Base-by-base conservation (phyloP, 2,329 filamentous ascomycete genomes). In the Cytospora piceicola region DNA sequence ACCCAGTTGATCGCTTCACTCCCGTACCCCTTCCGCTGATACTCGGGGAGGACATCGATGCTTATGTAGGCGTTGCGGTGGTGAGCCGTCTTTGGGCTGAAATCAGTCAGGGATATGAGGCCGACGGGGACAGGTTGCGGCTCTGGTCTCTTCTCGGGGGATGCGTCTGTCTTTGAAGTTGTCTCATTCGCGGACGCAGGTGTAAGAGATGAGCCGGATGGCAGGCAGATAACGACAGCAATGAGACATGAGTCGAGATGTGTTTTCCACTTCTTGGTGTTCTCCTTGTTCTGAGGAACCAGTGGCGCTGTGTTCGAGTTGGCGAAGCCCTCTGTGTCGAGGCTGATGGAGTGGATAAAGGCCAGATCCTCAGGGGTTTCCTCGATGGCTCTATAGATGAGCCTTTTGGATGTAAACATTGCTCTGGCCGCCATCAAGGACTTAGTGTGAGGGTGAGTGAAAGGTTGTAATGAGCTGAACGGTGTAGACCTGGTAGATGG, bases 1-100 rank as follows among this genome's bases (percentile, higher is more conserved):
- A 70, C 68, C 77, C 77, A 79, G 49, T 70, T 65, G 34, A 79
- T 75, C 6, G 77, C 77, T 68, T 79, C 78, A n/a, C 65, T 69
- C 0, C 77, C 77, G 65, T 78, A 78, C 0, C 77, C 77, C 24
- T 71, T 70, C 1, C 77, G 70, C 39, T 74, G 75, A 58, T 76
- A 69, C 7, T 57, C 61, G 30, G 64, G 66, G 7, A 68, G 52
- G 14, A 80, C 67, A 66, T 74, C 71, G 58, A 80, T 73, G 42
- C 74, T 71, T 58, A 79, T 70, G 51, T 78, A 74, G 15, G 77
- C 76, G 67, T 72, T 73, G 17, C 81, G 76, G 67, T 84, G 80
- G 64, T 82, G 80, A 4, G 72, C 73, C 12, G 52, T 49, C 4
- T 49, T 3, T 34, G 15, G 42, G n/a, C 15, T 30, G 9, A 36